A percentile compares a stretch with the other conserved stretches of the same genome.
Conservation (phyloP, 2,329 filamentous ascomycete species). For the Colletotrichum coccodes region DNA sequence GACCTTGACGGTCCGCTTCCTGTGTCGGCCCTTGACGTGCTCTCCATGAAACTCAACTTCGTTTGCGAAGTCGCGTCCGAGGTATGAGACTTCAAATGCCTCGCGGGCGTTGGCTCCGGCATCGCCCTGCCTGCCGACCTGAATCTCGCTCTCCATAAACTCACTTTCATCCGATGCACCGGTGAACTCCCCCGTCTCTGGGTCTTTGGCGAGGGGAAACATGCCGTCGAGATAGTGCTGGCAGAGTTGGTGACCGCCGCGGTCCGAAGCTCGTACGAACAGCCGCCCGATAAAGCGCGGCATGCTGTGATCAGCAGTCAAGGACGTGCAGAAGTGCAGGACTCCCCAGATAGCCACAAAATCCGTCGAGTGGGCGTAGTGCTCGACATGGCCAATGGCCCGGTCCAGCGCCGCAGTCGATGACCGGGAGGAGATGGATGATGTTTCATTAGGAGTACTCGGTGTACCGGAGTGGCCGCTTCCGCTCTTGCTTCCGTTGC, state of each 20-base stretch:
- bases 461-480: background rate
- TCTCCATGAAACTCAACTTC: constrained; percentile 52
- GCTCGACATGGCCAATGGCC: constrained; percentile 79
- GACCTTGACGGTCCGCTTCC: constrained; percentile 55
- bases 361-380: constrained; percentile 80
- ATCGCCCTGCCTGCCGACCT: constrained; percentile 54
- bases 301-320: constrained; percentile 50
- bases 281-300: constrained; percentile 72
- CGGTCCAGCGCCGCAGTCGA: constrained; percentile 52
- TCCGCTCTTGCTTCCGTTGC: background rate
- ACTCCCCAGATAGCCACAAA: constrained; percentile 82
- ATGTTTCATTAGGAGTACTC: constrained; percentile 37
- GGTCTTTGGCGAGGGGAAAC: constrained; percentile 63
- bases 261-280: constrained; percentile 54
- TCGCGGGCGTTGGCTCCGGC: constrained; percentile 56
- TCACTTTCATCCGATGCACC: constrained; percentile 60
- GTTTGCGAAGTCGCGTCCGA: constrained; percentile 50
- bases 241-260: constrained; percentile 64
- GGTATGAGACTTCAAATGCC: constrained; percentile 58
- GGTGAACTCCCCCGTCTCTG: constrained; percentile 50
- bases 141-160: constrained; percentile 70
- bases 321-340: constrained; percentile 64
- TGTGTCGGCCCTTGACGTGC: constrained; percentile 36
- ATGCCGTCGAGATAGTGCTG: constrained; percentile 72
- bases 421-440: constrained; percentile 45